Conservation (phyloP, 306 rosid genomes). For the Dryas drummondii region DNA sequence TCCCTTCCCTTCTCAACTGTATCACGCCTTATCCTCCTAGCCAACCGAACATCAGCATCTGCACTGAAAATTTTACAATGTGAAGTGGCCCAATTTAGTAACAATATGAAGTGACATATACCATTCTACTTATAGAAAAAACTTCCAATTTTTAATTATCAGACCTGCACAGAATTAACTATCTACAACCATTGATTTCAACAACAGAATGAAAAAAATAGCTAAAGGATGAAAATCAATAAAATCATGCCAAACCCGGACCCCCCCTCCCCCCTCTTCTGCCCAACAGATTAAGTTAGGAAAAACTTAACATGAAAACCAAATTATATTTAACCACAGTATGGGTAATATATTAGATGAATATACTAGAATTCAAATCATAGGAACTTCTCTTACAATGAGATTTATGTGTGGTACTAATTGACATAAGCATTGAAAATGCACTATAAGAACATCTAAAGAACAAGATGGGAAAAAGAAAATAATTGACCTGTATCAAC, state of each 20-base stretch:
- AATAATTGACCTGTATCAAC: constrained; percentile 95
- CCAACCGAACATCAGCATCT: constrained; percentile 99
- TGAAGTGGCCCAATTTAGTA: constrained; percentile 60
- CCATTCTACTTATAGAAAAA: constrained; percentile 6
- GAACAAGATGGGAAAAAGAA: constrained; percentile 23
- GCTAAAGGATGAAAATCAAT: background rate
- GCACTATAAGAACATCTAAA: background rate
- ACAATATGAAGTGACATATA: constrained; percentile 19
- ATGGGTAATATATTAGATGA: background rate
- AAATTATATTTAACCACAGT: background rate
- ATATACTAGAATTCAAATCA: background rate
- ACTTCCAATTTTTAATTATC: background rate
- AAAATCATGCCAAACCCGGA: background rate
- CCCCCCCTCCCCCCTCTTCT: background rate
- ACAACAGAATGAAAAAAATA: background rate
- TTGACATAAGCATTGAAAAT: background rate
- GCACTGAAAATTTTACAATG: constrained; percentile 85
- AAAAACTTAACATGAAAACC: background rate
- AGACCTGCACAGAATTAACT: background rate
- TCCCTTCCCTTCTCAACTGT: constrained; percentile 80
- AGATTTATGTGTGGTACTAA: background rate
- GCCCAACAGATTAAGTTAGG: background rate
- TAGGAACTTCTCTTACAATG: background rate
- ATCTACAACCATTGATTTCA: background rate
- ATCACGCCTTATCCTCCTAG: constrained; percentile 96